Conservation (phyloP, 176 grass and related monocot species). For the Areca catechu region DNA sequence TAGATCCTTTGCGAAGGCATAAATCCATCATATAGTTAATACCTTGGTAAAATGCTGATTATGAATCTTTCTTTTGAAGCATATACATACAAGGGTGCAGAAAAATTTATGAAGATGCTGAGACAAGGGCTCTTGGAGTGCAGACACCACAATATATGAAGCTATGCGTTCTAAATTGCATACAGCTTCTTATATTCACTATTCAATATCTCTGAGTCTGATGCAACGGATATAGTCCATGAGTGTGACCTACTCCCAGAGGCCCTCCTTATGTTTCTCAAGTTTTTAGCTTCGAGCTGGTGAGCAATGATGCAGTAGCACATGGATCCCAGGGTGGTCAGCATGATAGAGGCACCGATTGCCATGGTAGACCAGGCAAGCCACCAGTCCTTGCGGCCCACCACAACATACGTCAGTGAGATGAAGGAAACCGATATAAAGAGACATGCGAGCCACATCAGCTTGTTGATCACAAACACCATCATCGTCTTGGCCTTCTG, state of each 20-base stretch:
- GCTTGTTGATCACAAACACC: slow-evolving; percentile 98
- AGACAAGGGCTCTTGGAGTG: too few relatives aligned
- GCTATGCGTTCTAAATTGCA: slow-evolving; percentile 34
- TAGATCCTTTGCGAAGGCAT: neutral
- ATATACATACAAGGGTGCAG: too few relatives aligned
- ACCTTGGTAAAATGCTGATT: too few relatives aligned
- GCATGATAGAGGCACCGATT: slow-evolving; percentile 68
- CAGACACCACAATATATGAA: neutral
- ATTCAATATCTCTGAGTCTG: slow-evolving; percentile 64
- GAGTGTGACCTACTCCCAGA: slow-evolving; percentile 61
- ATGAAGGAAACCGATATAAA: slow-evolving; percentile 86
- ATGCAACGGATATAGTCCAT: slow-evolving; percentile 49
- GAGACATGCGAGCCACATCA: slow-evolving; percentile 94
- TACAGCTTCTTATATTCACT: slow-evolving; percentile 84
- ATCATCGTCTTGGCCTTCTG: slow-evolving; percentile 90
- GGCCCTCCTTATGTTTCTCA: slow-evolving; percentile 64
- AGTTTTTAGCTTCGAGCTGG: slow-evolving; percentile 78
- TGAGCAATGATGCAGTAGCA: slow-evolving; percentile 75
- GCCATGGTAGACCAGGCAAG: slow-evolving; percentile 92
- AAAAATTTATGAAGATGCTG: too few relatives aligned
- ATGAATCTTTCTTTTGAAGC: too few relatives aligned
- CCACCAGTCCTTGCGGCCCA: slow-evolving; percentile 52
- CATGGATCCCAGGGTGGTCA: slow-evolving; percentile 70
- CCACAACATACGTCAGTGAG: slow-evolving; percentile 77
- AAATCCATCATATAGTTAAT: neutral